Base-by-base conservation (phyloP, 129 eudicot species). In the Solidago caesia region DNA sequence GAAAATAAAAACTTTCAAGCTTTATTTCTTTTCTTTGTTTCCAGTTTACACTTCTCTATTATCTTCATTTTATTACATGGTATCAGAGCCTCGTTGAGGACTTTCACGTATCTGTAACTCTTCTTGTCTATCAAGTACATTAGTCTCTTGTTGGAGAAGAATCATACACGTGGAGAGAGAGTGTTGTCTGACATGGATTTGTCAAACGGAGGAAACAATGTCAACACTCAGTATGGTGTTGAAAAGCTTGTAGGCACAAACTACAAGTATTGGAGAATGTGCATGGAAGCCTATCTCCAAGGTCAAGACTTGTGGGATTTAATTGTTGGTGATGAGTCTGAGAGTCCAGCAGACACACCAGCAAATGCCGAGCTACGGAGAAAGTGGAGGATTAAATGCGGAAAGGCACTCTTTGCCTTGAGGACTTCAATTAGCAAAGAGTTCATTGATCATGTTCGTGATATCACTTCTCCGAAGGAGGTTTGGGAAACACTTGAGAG, bases 391-490 rank as follows among this genome's bases (percentile, higher is more conserved):
- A 51, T 75, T 5, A 65, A 39, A 65, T 75, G 72, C 16, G 56
- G 79, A 8, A 75, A 75, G 42, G 64, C 64, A 2, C 46, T 75
- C n/a, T 75, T 75, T 51, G 79, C 79, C 1, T 75, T 75, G 46
- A 27, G 53, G 44, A 75, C 70, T 4, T 64, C 79, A 9, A 75
- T 75, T 2, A 57, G 68, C 47, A 75, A 64, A n/a, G 79, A 75
- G 62, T 49, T 75, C 13, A 75, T 64, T 5, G 64, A 73, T 8
- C 69, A 73, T 25, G 56, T 73, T 73, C 48, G 60, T 44, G 70
- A 73, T 5, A 3, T 73, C 9, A 63, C 8, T n/a, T 46, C 33
- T 25, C 76, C 76, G 0, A 14, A 41, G 1, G 64, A 70, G 6
- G 64, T 72, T 8, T 72, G 67, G 69, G 68, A 57, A 11, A 72